Evolutionary conservation across 176 grass and related monocot species (phyloP).

Genomic region (Triticum urartu): DNA sequence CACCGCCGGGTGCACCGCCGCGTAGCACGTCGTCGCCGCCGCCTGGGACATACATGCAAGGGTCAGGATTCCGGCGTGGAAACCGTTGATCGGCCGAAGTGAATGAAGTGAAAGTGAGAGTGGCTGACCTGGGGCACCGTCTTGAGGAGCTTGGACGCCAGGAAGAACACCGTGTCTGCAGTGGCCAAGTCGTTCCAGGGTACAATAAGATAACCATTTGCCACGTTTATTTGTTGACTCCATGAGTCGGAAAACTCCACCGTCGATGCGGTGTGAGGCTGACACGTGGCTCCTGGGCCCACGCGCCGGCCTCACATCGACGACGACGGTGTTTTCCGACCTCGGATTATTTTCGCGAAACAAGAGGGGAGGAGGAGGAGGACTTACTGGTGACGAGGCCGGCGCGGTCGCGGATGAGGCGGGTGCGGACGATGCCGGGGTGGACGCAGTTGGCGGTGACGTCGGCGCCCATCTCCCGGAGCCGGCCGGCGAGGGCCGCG

Average conservation of each 20-base stretch:
- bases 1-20: slow-evolving; percentile 67
- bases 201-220: neutral
- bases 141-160: slow-evolving; percentile 90
- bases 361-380: no score
- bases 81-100: neutral
- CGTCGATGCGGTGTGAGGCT: no score
- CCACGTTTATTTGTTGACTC: neutral
- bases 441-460: slow-evolving; percentile 95
- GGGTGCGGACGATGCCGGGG: slow-evolving; percentile 88
- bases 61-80: neutral
- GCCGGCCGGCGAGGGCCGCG: slow-evolving; percentile 49
- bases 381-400: slow-evolving; percentile 67
- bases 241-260: neutral
- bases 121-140: slow-evolving; percentile 75
- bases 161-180: slow-evolving; percentile 82
- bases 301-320: neutral
- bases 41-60: slow-evolving; percentile 31
- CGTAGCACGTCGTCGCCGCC: slow-evolving; percentile 84
- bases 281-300: no score
- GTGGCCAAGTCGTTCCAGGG: neutral
- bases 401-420: slow-evolving; percentile 90
- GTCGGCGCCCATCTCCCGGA: slow-evolving; percentile 67
- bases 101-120: neutral
- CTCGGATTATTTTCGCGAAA: neutral
- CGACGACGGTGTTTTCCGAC: neutral